Evolutionary conservation across 2,329 filamentous ascomycete genomes (phyloP).

Genomic region (Endoconidiophora laricicola): DNA sequence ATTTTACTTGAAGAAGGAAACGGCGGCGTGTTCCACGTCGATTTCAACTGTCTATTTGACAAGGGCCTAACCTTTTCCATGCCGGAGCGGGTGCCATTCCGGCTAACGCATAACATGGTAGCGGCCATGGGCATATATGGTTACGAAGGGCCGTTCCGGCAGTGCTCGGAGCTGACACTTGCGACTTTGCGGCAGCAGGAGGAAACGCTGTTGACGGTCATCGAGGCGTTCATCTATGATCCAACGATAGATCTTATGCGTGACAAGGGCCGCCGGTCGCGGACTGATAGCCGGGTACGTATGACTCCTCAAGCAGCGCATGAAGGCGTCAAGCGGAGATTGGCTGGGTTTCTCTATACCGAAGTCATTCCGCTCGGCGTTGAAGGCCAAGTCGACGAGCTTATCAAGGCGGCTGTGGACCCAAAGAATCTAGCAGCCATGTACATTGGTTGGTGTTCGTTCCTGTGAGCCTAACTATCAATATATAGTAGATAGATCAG

Average conservation of each 20-base stretch:
- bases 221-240: conserved; percentile 95
- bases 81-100: conserved; percentile 88
- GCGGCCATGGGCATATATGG: conserved; percentile 93
- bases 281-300: neutral
- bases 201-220: conserved; percentile 90
- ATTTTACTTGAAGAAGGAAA: conserved; percentile 87
- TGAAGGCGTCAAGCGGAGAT: conserved; percentile 74
- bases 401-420: conserved; percentile 76
- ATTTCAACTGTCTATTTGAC: conserved; percentile 99
- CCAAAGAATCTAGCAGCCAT: conserved; percentile 68
- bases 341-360: conserved; percentile 65
- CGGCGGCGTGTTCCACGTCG: conserved; percentile 89
- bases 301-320: conserved; percentile 57
- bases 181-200: conserved; percentile 74
- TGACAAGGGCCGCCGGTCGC: conserved; percentile 43
- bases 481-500: neutral
- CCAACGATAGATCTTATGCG: conserved; percentile 81
- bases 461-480: conserved; percentile 24
- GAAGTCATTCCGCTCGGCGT: conserved; percentile 89
- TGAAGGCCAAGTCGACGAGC: conserved; percentile 90
- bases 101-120: conserved; percentile 95
- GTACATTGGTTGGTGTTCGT: conserved; percentile 87
- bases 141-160: conserved; percentile 82
- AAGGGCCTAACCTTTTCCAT: conserved; percentile 92
- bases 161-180: conserved; percentile 78